Conservation (phyloP, 257 asterid species). For the Gardenia jasminoides region DNA sequence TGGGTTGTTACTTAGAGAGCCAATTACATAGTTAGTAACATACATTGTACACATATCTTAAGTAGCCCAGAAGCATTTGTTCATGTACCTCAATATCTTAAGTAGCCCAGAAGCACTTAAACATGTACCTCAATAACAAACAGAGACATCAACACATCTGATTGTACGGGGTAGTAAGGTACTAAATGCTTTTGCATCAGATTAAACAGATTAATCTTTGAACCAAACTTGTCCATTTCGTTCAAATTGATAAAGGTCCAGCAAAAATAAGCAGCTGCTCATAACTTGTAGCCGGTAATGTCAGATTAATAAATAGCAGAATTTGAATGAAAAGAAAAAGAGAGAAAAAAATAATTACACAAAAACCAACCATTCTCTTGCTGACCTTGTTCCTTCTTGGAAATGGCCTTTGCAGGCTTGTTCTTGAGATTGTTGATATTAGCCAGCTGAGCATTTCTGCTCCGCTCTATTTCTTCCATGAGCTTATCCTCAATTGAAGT, state of each 20-base stretch:
- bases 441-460: slow-evolving; percentile 77
- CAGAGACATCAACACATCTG: background rate
- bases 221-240: no score
- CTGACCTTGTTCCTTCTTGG: slow-evolving; percentile 38
- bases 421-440: slow-evolving; percentile 70
- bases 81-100: background rate
- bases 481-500: slow-evolving; percentile 84
- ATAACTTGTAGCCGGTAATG: background rate
- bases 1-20: background rate
- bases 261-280: background rate
- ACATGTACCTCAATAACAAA: background rate
- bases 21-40: no score
- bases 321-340: background rate
- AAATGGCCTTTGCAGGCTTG: slow-evolving; percentile 25
- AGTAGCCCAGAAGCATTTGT: background rate
- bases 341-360: background rate
- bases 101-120: background rate
- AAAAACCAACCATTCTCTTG: slow-evolving; percentile 50
- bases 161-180: background rate
- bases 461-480: slow-evolving; percentile 81
- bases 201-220: no score
- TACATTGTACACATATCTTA: background rate
- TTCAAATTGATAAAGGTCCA: no score
- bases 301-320: background rate
- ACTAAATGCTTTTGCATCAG: background rate